Percentiles rank a stretch among this genome's conserved stretches.
phyloP scores from a whole-genome alignment of 164 flowering plant genomes.

The Berberis thunbergii region DNA sequence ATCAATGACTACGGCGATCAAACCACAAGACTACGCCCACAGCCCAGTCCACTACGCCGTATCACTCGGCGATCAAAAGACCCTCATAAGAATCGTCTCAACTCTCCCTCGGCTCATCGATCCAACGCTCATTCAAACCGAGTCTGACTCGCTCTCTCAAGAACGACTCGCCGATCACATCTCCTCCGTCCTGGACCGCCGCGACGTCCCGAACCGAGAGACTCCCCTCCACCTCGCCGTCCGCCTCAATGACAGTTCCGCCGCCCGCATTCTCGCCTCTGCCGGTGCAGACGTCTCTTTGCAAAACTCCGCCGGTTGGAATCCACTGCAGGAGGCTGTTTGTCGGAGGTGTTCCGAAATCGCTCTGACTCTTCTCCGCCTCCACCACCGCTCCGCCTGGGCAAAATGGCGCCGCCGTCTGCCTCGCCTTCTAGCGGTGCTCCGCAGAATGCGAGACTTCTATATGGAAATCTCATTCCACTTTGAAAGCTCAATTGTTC shows the following conservation, averaged over 20 bases:
- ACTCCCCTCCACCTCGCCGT: slow-evolving; percentile 5
- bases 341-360: slow-evolving; percentile 45
- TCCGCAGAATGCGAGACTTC: slow-evolving; percentile 85
- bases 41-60: not conserved
- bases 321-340: slow-evolving; percentile 73
- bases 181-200: not conserved
- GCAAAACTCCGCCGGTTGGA: slow-evolving; percentile 86
- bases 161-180: not conserved
- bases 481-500: slow-evolving; percentile 90
- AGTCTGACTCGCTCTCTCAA: not conserved
- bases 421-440: slow-evolving; percentile 64
- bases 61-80: not conserved
- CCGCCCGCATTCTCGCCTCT: slow-evolving; percentile 42
- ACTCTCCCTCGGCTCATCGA: not conserved
- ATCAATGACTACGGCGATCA: not conserved
- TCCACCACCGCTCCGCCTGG: slow-evolving; percentile 72
- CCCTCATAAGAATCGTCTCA: not conserved
- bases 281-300: slow-evolving; percentile 87
- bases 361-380: slow-evolving; percentile 39
- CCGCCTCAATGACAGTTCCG: slow-evolving; percentile 24
- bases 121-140: not conserved
- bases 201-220: slow-evolving; percentile 2
- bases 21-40: not conserved
- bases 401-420: slow-evolving; percentile 87
- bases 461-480: slow-evolving; percentile 95